These are phyloP conservation scores for Thozetella sp. DNA, from an alignment of 495 filamentous ascomycete species.

Conservation along the genomic window DNA sequence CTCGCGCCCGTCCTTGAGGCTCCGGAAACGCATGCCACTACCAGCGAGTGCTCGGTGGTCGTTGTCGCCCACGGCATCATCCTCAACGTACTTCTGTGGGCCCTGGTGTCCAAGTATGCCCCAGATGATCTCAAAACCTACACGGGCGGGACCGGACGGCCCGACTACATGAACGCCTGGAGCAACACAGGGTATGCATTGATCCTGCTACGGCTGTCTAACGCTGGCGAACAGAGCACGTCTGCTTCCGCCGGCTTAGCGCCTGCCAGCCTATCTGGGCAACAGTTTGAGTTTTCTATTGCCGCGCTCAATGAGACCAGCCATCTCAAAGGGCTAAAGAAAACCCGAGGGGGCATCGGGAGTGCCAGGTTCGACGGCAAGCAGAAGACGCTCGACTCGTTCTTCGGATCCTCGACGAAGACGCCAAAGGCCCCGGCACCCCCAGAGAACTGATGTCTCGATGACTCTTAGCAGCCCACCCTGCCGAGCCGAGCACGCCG, in stretches of 20 bases:
- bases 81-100: constrained; percentile 65
- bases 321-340: constrained; percentile 73
- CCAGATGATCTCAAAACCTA: constrained; percentile 11
- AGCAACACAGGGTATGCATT: constrained; percentile 45
- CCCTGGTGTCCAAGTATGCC: constrained; percentile 46
- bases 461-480: too few relatives aligned
- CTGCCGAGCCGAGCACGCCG: too few relatives aligned
- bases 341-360: constrained; percentile 76
- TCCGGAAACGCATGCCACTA: constrained; percentile 10
- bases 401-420: constrained; percentile 59
- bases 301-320: constrained; percentile 61
- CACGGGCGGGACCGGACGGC: neutral
- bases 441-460: constrained; percentile 2
- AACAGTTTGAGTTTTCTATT: constrained; percentile 33
- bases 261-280: too few relatives aligned
- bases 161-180: constrained; percentile 30
- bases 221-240: neutral
- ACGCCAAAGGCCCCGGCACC: constrained; percentile 35
- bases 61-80: constrained; percentile 84
- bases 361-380: constrained; percentile 70
- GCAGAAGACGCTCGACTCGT: constrained; percentile 76
- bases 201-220: neutral
- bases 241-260: too few relatives aligned
- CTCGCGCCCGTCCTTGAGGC: constrained; percentile 57
- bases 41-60: constrained; percentile 44